Conservation (phyloP, 2,329 filamentous ascomycete species). For the Cercospora sesami region DNA sequence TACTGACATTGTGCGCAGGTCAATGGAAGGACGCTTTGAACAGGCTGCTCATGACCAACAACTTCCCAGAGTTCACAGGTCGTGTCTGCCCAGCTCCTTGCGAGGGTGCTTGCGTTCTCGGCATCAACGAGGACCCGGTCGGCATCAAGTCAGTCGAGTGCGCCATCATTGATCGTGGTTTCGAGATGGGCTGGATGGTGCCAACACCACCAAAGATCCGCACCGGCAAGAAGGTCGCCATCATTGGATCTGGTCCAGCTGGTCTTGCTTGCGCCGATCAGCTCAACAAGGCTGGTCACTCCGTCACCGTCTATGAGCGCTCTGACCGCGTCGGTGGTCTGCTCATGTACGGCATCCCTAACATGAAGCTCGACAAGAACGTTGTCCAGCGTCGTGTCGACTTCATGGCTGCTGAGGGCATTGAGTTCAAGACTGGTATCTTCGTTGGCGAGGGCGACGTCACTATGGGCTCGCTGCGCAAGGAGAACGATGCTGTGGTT, state of each 20-base stretch:
- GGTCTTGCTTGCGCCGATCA: slow-evolving; percentile 90
- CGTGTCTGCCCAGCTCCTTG: slow-evolving; percentile 96
- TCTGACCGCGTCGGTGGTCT: slow-evolving; percentile 87
- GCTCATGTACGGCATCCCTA: slow-evolving; percentile 97
- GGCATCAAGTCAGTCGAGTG: slow-evolving; percentile 99
- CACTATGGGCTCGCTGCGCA: slow-evolving; percentile 70
- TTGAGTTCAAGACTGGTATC: slow-evolving; percentile 77
- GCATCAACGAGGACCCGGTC: slow-evolving; percentile 95
- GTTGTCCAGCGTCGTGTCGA: slow-evolving; percentile 93
- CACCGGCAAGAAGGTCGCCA: slow-evolving; percentile 81
- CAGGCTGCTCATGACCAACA: slow-evolving; percentile 91
- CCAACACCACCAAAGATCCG: slow-evolving; percentile 74
- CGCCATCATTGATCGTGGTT: slow-evolving; percentile 94
- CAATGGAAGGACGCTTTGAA: slow-evolving; percentile 93
- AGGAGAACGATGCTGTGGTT: slow-evolving; percentile 77
- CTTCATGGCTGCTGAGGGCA: slow-evolving; percentile 87
- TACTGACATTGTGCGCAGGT: slow-evolving; percentile 43
- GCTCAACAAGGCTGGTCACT: slow-evolving; percentile 88
- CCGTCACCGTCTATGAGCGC: slow-evolving; percentile 88
- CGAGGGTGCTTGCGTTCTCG: slow-evolving; percentile 91
- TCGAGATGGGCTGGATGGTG: slow-evolving; percentile 98
- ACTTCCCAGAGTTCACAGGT: slow-evolving; percentile 97
- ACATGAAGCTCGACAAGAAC: slow-evolving; percentile 99
- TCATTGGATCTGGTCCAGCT: slow-evolving; percentile 89
- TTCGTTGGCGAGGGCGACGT: slow-evolving; percentile 72